Evolutionary conservation across 2,329 filamentous ascomycete species (phyloP).

Genomic region (Hypoxylon sp.): DNA sequence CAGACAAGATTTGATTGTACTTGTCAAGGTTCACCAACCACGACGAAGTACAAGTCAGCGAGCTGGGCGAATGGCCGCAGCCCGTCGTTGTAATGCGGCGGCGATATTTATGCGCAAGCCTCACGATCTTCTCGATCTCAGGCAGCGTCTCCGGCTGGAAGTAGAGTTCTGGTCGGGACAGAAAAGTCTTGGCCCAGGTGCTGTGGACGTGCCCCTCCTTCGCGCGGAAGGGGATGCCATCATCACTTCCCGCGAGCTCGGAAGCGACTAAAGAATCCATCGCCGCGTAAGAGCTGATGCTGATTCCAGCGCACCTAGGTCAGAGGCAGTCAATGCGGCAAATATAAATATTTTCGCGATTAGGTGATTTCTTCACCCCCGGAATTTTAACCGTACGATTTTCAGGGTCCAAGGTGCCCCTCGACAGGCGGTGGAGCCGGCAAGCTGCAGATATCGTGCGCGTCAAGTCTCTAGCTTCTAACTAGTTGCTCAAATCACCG

Average conservation of each 20-base stretch:
- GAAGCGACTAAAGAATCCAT: slow-evolving; percentile 51
- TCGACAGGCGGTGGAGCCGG: slow-evolving; percentile 19
- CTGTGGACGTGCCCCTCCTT: slow-evolving; percentile 80
- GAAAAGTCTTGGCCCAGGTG: slow-evolving; percentile 96
- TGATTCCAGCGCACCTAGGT: neutral
- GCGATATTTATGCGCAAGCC: slow-evolving; percentile 83
- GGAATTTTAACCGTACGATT: slow-evolving; percentile 31
- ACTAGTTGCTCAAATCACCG: slow-evolving; percentile 29
- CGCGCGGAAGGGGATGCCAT: slow-evolving; percentile 80
- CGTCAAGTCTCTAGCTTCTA: slow-evolving; percentile 16
- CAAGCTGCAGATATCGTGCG: slow-evolving; percentile 18
- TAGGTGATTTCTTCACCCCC: slow-evolving; percentile 8
- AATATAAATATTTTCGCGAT: slow-evolving; percentile 6
- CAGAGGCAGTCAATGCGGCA: slow-evolving; percentile 7
- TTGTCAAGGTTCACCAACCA: slow-evolving; percentile 96
- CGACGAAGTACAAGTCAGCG: slow-evolving; percentile 91
- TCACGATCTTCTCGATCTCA: slow-evolving; percentile 88
- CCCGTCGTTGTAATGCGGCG: slow-evolving; percentile 89
- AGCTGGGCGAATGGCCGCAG: slow-evolving; percentile 91
- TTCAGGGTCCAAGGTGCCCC: slow-evolving; percentile 33
- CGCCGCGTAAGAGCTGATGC: slow-evolving; percentile 1
- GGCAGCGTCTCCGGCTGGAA: slow-evolving; percentile 83
- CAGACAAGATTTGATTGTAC: slow-evolving; percentile 78
- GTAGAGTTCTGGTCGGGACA: slow-evolving; percentile 90
- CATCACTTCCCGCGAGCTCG: slow-evolving; percentile 48